phyloP scores from a whole-genome alignment of 352 stramenopile species.

The Phytophthora boehmeriae region DNA sequence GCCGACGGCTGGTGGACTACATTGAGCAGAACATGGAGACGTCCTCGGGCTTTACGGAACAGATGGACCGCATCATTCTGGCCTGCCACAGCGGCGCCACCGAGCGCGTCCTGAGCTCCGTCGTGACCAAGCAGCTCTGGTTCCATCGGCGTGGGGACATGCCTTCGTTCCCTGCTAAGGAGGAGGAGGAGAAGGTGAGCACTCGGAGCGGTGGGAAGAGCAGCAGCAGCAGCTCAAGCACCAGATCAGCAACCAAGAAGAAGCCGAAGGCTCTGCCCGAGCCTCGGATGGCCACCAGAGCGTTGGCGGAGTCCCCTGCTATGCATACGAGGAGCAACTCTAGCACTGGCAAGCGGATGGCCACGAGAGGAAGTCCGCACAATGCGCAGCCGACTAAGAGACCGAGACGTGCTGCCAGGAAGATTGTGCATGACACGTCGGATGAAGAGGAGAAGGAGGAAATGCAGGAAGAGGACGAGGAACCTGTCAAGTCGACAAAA shows the following conservation, averaged over 20 bases:
- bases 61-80: slow-evolving; percentile 77
- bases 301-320: slow-evolving; percentile 19
- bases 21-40: slow-evolving; percentile 69
- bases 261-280: slow-evolving; percentile 18
- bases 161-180: not conserved
- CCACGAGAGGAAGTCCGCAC: slow-evolving; percentile 6
- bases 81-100: slow-evolving; percentile 67
- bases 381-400: slow-evolving; percentile 30
- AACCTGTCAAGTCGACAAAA: slow-evolving; percentile 8
- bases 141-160: slow-evolving; percentile 36
- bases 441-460: slow-evolving; percentile 24
- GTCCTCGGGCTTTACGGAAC: slow-evolving; percentile 55
- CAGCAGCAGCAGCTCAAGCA: not conserved
- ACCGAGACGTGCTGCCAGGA: slow-evolving; percentile 26
- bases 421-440: slow-evolving; percentile 24
- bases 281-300: slow-evolving; percentile 5
- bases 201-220: slow-evolving; percentile 5
- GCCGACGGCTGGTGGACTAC: slow-evolving; percentile 63
- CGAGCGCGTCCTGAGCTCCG: slow-evolving; percentile 51
- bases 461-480: slow-evolving; percentile 25
- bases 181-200: slow-evolving; percentile 7
- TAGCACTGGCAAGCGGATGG: slow-evolving; percentile 20
- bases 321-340: slow-evolving; percentile 23
- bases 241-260: slow-evolving; percentile 12
- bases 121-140: slow-evolving; percentile 75